Base-by-base conservation (phyloP, 495 filamentous ascomycete genomes). In the Podospora didyma region DNA sequence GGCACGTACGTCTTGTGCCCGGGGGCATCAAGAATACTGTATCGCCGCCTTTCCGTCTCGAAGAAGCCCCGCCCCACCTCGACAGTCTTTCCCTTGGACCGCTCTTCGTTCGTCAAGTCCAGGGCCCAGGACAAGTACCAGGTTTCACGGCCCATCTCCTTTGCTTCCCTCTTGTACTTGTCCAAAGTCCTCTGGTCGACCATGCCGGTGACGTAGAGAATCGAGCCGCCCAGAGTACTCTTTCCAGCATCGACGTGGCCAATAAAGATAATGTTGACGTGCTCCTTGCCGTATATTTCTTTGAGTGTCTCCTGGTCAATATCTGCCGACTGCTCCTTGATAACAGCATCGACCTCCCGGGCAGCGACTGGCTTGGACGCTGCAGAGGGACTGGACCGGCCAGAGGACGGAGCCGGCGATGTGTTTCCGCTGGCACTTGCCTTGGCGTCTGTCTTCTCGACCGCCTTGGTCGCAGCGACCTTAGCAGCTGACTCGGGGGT, bases 121-220 rank as follows among this genome's bases (percentile, higher is more conserved):
- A 97, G 82, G 42, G 92, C 94, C 95, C 92, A 97, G 47, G 92
- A 99, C 11, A 97, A 78, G 68, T 96, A 97, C 95, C 92, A 97
- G n/a, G 90, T 77, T 78, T 97, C 93, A 79, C 92, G 88, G 53
- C 94, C 94, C 51, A 92, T 81, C 14, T 96, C 94, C 77, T 96
- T 97, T 22, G 94, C 94, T 62, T 97, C 94, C 56, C 84, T 83
- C 82, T 93, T 97, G 77, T 94, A 94, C 71, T 99, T 99, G 11
- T 99, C 94, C 79, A 99, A 82, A 19, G 94, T 99, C 63, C 94
- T 84, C 73, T 99, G 92, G 66, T 99, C 95, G 12, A 99, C 94
- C 94, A 99, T 99, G 45, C 94, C 94, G 16, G 94, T 97, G 55
- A 82, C 84, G 66, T 94, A 96, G 3, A 97, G 77, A 53, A 99